phyloP scores from a whole-genome alignment of 768 basidiomycete genomes.

The Mycena polygramma region DNA sequence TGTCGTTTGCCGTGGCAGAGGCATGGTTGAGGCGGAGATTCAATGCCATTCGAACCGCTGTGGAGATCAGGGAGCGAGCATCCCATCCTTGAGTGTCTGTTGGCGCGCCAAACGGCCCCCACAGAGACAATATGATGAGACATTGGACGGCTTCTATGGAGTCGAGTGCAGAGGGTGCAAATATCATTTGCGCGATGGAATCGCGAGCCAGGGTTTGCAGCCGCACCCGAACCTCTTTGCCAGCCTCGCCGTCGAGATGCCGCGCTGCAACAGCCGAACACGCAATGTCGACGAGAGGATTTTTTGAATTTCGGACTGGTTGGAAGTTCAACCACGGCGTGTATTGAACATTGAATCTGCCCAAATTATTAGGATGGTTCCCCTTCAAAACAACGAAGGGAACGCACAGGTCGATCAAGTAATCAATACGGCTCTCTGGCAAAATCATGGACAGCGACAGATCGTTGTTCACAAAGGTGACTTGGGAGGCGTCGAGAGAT shows the following conservation, averaged over 20 bases:
- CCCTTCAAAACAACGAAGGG: neutral
- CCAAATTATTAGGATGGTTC: neutral
- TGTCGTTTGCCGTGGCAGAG: conserved; percentile 5
- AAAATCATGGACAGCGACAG: conserved; percentile 19
- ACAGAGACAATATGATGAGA: conserved; percentile 31
- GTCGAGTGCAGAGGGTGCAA: conserved; percentile 10
- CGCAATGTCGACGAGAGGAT: conserved; percentile 31
- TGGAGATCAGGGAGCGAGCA: conserved; percentile 9
- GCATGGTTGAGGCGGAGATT: conserved; percentile 25
- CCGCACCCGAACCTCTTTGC: conserved; percentile 20
- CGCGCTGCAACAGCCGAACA: conserved; percentile 30
- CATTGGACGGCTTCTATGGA: conserved; percentile 30
- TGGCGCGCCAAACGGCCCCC: conserved; percentile 25
- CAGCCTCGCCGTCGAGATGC: conserved; percentile 18
- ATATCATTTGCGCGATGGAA: conserved; percentile 27
- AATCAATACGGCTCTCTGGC: conserved; percentile 23
- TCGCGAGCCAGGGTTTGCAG: conserved; percentile 24
- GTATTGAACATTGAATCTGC: conserved; percentile 29
- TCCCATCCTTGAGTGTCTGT: conserved; percentile 13
- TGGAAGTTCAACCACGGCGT: conserved; percentile 36
- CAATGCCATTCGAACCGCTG: conserved; percentile 20
- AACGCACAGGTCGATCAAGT: conserved; percentile 28
- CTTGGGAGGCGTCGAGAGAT: neutral
- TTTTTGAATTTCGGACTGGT: conserved; percentile 28
- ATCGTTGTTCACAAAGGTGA: conserved; percentile 12